These are phyloP conservation scores for Boletus rubescentipes DNA, from an alignment of 768 basidiomycete species.

Conservation along the genomic window DNA sequence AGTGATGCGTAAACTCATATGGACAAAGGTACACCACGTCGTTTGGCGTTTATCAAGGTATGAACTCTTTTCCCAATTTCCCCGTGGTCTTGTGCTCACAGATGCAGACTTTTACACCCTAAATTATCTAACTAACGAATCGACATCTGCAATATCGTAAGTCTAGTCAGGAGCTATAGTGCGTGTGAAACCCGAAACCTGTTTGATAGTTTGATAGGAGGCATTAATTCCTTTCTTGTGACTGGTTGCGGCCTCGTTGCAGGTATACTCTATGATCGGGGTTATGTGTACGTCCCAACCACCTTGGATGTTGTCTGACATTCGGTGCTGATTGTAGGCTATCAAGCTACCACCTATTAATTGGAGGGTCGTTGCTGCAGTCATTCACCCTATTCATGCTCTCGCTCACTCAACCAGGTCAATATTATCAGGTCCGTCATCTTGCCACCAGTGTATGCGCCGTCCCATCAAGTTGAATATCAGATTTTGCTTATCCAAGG, in stretches of 20 bases:
- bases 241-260: slow-evolving; percentile 39
- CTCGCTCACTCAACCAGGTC: slow-evolving; percentile 40
- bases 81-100: background rate
- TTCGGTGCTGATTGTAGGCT: slow-evolving; percentile 1
- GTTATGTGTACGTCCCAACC: slow-evolving; percentile 42
- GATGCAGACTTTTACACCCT: slow-evolving; percentile 39
- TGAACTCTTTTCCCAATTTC: background rate
- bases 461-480: background rate
- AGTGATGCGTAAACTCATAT: background rate
- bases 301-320: background rate
- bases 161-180: slow-evolving; percentile 7
- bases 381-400: slow-evolving; percentile 44
- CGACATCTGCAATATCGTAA: slow-evolving; percentile 38
- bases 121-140: slow-evolving; percentile 34
- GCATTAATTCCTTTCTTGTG: slow-evolving; percentile 42
- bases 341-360: slow-evolving; percentile 43
- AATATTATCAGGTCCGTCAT: slow-evolving; percentile 42
- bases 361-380: slow-evolving; percentile 45
- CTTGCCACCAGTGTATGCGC: too few relatives aligned
- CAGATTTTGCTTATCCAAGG: slow-evolving; percentile 53
- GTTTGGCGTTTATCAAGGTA: slow-evolving; percentile 44
- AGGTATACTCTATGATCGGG: slow-evolving; percentile 51
- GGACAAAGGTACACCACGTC: slow-evolving; percentile 31
- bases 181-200: background rate
- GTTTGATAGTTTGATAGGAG: slow-evolving; percentile 43